Conservation (phyloP, 805 yeast species). For the Saturnispora besseyi region DNA sequence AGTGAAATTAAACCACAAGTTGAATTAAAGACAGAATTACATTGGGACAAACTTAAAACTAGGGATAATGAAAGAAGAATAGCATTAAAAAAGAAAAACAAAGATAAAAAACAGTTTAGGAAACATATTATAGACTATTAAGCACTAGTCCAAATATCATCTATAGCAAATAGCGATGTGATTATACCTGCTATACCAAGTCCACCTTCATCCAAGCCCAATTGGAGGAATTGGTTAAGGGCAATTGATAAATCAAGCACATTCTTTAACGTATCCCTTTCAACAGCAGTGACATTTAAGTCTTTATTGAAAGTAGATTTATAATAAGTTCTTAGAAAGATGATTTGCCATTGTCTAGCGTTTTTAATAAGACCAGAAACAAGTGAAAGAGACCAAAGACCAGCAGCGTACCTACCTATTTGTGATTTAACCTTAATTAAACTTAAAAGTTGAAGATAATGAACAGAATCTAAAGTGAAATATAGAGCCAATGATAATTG, state of each 20-base stretch:
- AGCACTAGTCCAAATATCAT: constrained; percentile 50
- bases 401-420: constrained; percentile 49
- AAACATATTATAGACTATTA: not conserved
- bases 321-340: constrained; percentile 19
- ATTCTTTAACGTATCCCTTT: constrained; percentile 68
- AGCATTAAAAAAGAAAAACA: constrained; percentile 14
- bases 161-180: constrained; percentile 71
- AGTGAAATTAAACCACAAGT: constrained; percentile 32
- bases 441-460: constrained; percentile 26
- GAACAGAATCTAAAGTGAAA: constrained; percentile 53
- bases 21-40: constrained; percentile 31
- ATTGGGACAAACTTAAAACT: constrained; percentile 32
- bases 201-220: not conserved
- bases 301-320: constrained; percentile 5
- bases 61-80: constrained; percentile 19
- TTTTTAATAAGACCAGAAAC: constrained; percentile 54
- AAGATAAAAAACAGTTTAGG: not conserved
- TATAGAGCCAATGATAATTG: constrained; percentile 57
- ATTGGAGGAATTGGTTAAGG: constrained; percentile 36
- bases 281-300: constrained; percentile 28
- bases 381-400: constrained; percentile 73
- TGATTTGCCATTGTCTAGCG: constrained; percentile 41
- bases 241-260: constrained; percentile 69
- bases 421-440: constrained; percentile 24
- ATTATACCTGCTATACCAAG: constrained; percentile 55